A percentile compares a stretch with the other conserved stretches of the same genome.
Evolutionary conservation across 495 filamentous ascomycete genomes (phyloP).

Genomic region (Clohesyomyces aquaticus): DNA sequence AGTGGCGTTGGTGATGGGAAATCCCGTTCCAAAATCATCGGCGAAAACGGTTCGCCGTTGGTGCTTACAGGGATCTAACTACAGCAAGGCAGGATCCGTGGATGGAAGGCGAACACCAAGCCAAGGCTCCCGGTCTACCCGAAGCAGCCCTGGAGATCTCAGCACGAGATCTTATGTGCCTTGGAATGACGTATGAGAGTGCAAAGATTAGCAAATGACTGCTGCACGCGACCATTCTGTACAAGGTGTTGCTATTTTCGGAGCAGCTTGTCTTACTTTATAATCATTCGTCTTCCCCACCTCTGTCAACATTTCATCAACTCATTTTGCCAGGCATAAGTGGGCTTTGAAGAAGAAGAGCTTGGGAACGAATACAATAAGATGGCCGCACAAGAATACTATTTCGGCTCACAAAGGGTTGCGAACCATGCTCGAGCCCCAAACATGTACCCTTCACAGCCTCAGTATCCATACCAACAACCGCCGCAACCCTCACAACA

Average conservation of each 20-base stretch:
- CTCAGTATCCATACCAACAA: slow-evolving; percentile 26
- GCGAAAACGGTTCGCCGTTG: not conserved
- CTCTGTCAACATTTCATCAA: not conserved
- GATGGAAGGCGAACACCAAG: slow-evolving; percentile 1
- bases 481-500: slow-evolving; percentile 13
- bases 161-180: not conserved
- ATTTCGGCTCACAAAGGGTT: slow-evolving; percentile 19
- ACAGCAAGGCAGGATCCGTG: not conserved
- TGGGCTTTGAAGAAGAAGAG: too few species aligned
- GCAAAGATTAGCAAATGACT: not conserved
- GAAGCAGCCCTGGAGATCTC: not conserved
- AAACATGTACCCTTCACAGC: slow-evolving; percentile 18
- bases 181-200: not conserved
- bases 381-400: slow-evolving; percentile 39
- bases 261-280: not conserved
- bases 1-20: not conserved
- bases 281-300: not conserved
- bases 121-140: slow-evolving; percentile 3
- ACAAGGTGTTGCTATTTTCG: not conserved
- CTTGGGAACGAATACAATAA: not conserved
- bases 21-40: not conserved
- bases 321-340: too few species aligned
- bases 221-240: not conserved
- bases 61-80: not conserved
- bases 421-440: slow-evolving; percentile 14